Evolutionary conservation across 1,284 basidiomycete genomes (phyloP).

Genomic region (Golubevia sp.): DNA sequence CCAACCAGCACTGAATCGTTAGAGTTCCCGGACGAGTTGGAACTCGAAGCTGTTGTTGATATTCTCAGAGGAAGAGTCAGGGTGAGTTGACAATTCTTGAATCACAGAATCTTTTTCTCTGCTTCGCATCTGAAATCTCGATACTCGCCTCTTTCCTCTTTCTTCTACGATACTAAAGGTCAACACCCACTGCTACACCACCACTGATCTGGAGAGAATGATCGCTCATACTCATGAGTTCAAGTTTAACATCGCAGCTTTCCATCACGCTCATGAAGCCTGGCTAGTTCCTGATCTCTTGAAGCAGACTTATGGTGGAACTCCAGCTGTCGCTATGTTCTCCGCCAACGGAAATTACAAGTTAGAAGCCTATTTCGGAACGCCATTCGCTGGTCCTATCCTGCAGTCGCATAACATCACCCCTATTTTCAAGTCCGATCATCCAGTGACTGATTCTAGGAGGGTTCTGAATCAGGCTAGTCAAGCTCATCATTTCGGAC

Average conservation of each 20-base stretch:
- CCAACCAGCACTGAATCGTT: conserved; percentile 69
- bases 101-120: conserved; percentile 68
- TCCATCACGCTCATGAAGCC: conserved; percentile 85
- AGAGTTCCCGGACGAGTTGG: conserved; percentile 75
- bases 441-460: conserved; percentile 75
- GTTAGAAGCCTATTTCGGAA: conserved; percentile 80
- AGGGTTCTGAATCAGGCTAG: conserved; percentile 82
- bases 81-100: conserved; percentile 74
- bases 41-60: conserved; percentile 85
- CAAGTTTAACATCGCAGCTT: conserved; percentile 68
- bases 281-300: conserved; percentile 80
- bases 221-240: conserved; percentile 78
- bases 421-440: conserved; percentile 73
- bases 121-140: not conserved
- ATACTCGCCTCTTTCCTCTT: not conserved
- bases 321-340: conserved; percentile 77
- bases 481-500: conserved; percentile 76
- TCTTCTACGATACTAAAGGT: no score
- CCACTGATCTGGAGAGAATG: conserved; percentile 73
- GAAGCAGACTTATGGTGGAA: conserved; percentile 70
- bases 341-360: conserved; percentile 77
- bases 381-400: conserved; percentile 81
- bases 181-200: conserved; percentile 60
- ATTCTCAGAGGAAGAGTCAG: conserved; percentile 78
- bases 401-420: conserved; percentile 73